A percentile compares a stretch with the other conserved stretches of the same genome.
These are phyloP conservation scores for Hypoxylon sp. DNA, from an alignment of 2,329 filamentous ascomycete genomes.

Conservation along the genomic window DNA sequence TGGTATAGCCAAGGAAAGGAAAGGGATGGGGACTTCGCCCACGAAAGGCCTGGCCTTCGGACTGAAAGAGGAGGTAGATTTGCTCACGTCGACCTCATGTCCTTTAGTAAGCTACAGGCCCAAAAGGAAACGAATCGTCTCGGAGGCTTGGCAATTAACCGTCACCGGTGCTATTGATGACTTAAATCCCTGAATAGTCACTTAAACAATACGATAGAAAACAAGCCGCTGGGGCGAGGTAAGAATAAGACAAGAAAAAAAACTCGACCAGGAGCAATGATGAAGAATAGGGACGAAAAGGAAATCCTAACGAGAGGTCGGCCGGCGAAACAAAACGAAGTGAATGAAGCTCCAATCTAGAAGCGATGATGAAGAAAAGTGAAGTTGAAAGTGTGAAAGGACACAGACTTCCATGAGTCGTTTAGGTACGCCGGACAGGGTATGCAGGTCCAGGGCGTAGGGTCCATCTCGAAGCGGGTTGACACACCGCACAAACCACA, in stretches of 20 bases:
- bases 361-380: conserved; percentile 44
- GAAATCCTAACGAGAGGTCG: conserved; percentile 40
- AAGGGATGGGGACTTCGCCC: conserved; percentile 20
- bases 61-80: conserved; percentile 22
- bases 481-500: conserved; percentile 14
- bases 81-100: conserved; percentile 42
- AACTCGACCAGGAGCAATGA: conserved; percentile 53
- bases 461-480: conserved; percentile 24
- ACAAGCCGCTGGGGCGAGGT: conserved; percentile 47
- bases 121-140: conserved; percentile 19
- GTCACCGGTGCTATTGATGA: conserved; percentile 13
- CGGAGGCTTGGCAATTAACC: conserved; percentile 10
- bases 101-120: conserved; percentile 21
- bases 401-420: conserved; percentile 30
- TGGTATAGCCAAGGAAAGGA: conserved; percentile 26
- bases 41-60: conserved; percentile 39
- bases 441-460: conserved; percentile 10
- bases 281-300: conserved; percentile 37
- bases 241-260: conserved; percentile 40
- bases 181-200: conserved; percentile 10
- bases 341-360: conserved; percentile 49
- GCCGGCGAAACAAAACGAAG: conserved; percentile 46
- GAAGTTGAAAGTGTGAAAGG: conserved; percentile 39
- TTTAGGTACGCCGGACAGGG: conserved; percentile 23
- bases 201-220: conserved; percentile 35